Evolutionary conservation across 1,284 basidiomycete genomes (phyloP), one percentile per base, ranked within the genome.

Genomic region (Ustilago trichophora): DNA sequence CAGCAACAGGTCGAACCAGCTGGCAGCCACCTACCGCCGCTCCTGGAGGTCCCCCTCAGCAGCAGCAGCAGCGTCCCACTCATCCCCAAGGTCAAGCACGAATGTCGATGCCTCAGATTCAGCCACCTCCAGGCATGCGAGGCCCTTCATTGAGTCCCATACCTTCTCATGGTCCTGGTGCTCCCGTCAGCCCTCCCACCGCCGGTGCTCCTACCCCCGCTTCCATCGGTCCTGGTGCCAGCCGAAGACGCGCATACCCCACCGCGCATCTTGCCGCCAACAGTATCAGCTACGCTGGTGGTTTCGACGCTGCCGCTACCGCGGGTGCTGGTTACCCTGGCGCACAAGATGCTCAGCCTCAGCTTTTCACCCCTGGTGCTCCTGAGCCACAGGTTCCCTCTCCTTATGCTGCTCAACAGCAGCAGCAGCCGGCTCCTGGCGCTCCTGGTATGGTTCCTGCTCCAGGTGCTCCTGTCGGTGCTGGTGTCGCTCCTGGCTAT

Each of bases 181-280:
- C 64, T 41, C 64, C 68, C n/a, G 18, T 68, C 36, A 62, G 60
- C 46, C 71, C 68, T 34, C 54, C 63, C 27, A 77, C 44, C 27
- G 51, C 67, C 32, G 51, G 58, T 13, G 57, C 48, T 10, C 49
- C 58, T 83, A 85, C 38, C 34, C 80, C 45, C 82, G 83, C 54
- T 76, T 75, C 63, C 80, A 79, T 32, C 59, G 68, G 41, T 68
- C 83, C 38, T 75, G 82, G 76, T 78, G 66, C 72, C 84, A 67
- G 85, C 34, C 70, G 76, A 45, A 54, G 72, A 53, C 85, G 63
- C 84, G 84, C 33, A 31, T 83, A 83, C 69, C 77, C 85, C 42
- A 80, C 83, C 83, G 75, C 82, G 46, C 82, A 78, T 67, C 72
- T 56, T 54, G 77, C 73, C n/a, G 72, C 72, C 60, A 80, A 72